Percentiles rank a stretch among this genome's conserved stretches.
Evolutionary conservation across 352 stramenopile species (phyloP).

Genomic region (Pythium plurisporium): DNA sequence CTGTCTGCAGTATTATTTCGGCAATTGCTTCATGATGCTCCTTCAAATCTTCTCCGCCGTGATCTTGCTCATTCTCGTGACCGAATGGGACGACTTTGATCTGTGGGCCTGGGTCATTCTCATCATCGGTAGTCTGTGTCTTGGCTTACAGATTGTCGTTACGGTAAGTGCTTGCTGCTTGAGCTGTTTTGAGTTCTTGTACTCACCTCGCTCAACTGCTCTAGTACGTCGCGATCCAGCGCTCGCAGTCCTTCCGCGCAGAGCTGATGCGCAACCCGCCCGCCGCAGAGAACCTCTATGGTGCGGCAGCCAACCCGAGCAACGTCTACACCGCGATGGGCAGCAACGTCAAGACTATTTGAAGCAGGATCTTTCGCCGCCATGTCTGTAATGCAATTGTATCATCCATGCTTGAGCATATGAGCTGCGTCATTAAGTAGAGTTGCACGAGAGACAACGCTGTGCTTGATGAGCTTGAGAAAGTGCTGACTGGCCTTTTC

Average conservation of each 20-base stretch:
- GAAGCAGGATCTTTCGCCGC: not conserved
- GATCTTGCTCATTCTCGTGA: constrained; percentile 69
- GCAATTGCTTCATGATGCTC: constrained; percentile 83
- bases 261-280: constrained; percentile 83
- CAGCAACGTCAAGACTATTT: constrained; percentile 72
- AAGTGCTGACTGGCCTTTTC: constrained; percentile 26
- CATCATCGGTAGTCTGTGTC: constrained; percentile 60
- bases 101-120: constrained; percentile 68
- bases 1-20: constrained; percentile 71
- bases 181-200: not conserved
- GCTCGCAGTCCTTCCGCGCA: constrained; percentile 70
- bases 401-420: constrained; percentile 33
- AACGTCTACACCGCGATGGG: constrained; percentile 68
- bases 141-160: constrained; percentile 65
- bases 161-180: constrained; percentile 30
- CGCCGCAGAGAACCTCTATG: constrained; percentile 73
- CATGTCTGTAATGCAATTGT: not conserved
- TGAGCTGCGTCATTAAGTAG: constrained; percentile 43
- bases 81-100: constrained; percentile 75
- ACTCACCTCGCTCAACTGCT: not conserved
- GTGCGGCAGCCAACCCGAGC: constrained; percentile 27
- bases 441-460: constrained; percentile 28
- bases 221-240: constrained; percentile 73
- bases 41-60: constrained; percentile 69
- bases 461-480: constrained; percentile 35